phyloP scores from a whole-genome alignment of 2,329 filamentous ascomycete species.

The Monilinia aucupariae region DNA sequence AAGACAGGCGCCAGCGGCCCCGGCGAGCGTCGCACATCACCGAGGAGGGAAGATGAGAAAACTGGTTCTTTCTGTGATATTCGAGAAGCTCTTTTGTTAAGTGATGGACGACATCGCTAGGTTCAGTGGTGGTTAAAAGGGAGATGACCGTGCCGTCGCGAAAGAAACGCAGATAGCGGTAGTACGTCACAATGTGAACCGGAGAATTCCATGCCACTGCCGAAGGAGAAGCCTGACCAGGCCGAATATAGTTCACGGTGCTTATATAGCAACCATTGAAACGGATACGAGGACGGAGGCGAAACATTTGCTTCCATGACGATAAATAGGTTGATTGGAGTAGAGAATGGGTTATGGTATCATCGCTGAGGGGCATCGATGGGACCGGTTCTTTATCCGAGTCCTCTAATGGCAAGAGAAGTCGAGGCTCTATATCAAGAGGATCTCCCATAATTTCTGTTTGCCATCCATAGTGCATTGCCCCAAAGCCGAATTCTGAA shows the following conservation, averaged over 20 bases:
- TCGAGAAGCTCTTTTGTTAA: slow-evolving; percentile 65
- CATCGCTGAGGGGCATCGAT: neutral
- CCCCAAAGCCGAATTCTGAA: slow-evolving; percentile 67
- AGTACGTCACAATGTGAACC: slow-evolving; percentile 95
- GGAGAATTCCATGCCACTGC: slow-evolving; percentile 72
- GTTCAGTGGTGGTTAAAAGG: slow-evolving; percentile 74
- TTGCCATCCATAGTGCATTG: slow-evolving; percentile 77
- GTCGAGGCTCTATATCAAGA: slow-evolving; percentile 33
- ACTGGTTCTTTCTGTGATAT: slow-evolving; percentile 25
- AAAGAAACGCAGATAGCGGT: slow-evolving; percentile 92
- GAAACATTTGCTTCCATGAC: slow-evolving; percentile 68
- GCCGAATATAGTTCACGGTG: slow-evolving; percentile 89
- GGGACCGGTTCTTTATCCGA: slow-evolving; percentile 8
- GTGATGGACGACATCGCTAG: slow-evolving; percentile 79
- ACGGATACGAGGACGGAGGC: slow-evolving; percentile 73
- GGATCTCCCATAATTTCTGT: slow-evolving; percentile 55
- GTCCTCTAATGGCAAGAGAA: slow-evolving; percentile 6
- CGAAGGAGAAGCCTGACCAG: slow-evolving; percentile 67
- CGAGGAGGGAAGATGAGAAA: slow-evolving; percentile 37
- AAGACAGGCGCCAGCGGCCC: slow-evolving; percentile 58
- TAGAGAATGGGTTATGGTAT: slow-evolving; percentile 2
- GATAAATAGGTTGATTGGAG: slow-evolving; percentile 39
- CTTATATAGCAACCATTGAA: slow-evolving; percentile 97
- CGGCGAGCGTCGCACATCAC: slow-evolving; percentile 64
- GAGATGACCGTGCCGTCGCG: slow-evolving; percentile 80